These are phyloP conservation scores for Nakazawaea populi DNA, from an alignment of 805 yeast genomes.

Conservation along the genomic window DNA sequence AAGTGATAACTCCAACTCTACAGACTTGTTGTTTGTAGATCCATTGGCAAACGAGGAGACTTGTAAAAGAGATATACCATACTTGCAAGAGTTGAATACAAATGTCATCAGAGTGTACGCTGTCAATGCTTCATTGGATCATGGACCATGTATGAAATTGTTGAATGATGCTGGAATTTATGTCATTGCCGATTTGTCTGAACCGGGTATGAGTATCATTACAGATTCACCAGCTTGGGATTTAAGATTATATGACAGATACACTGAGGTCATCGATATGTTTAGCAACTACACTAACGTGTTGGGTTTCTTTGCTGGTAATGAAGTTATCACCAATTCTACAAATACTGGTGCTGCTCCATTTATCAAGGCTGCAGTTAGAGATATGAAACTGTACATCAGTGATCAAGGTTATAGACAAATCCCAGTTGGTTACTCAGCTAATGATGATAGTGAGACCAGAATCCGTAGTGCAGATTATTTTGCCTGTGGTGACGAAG, in stretches of 20 bases:
- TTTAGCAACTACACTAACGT: slow-evolving; percentile 75
- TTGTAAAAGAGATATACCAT: slow-evolving; percentile 83
- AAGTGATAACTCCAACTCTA: slow-evolving; percentile 47
- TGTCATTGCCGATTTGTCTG: slow-evolving; percentile 83
- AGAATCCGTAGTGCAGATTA: slow-evolving; percentile 77
- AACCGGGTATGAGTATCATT: slow-evolving; percentile 73
- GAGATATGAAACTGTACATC: slow-evolving; percentile 82
- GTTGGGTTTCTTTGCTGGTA: slow-evolving; percentile 95
- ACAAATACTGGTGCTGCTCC: slow-evolving; percentile 88
- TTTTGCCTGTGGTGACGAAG: slow-evolving; percentile 74
- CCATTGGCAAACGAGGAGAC: slow-evolving; percentile 67
- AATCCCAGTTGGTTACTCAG: slow-evolving; percentile 92
- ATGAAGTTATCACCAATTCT: slow-evolving; percentile 85
- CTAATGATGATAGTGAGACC: slow-evolving; percentile 82
- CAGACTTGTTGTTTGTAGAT: slow-evolving; percentile 43
- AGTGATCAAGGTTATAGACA: slow-evolving; percentile 55
- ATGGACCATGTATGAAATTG: slow-evolving; percentile 71
- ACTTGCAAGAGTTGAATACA: slow-evolving; percentile 58
- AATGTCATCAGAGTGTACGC: slow-evolving; percentile 86
- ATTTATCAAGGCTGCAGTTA: slow-evolving; percentile 91
- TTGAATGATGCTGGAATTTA: slow-evolving; percentile 85
- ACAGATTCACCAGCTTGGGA: slow-evolving; percentile 80
- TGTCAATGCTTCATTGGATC: slow-evolving; percentile 64
- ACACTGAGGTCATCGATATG: slow-evolving; percentile 75
- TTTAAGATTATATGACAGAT: slow-evolving; percentile 63